Evolutionary conservation across 768 basidiomycete genomes (phyloP).

Genomic region (Wakefieldia striispora): DNA sequence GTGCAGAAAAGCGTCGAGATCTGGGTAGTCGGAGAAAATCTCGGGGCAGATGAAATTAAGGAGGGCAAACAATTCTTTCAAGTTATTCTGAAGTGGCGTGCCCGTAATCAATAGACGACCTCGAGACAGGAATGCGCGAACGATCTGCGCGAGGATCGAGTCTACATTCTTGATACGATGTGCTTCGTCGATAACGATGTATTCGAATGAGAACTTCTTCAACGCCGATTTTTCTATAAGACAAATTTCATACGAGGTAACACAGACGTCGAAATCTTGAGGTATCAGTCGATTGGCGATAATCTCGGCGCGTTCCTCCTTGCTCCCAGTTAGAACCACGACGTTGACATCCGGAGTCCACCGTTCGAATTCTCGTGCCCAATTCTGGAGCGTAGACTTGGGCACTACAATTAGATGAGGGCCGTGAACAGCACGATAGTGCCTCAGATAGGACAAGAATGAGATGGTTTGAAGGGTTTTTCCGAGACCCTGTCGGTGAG

Average conservation of each 20-base stretch:
- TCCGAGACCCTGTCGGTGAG: slow-evolving; percentile 74
- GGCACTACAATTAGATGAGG: slow-evolving; percentile 81
- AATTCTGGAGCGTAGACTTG: slow-evolving; percentile 98
- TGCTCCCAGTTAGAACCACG: slow-evolving; percentile 78
- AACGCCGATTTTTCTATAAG: slow-evolving; percentile 91
- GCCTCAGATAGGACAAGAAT: slow-evolving; percentile 90
- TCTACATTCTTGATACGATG: slow-evolving; percentile 99
- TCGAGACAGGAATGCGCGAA: slow-evolving; percentile 83
- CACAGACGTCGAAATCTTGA: slow-evolving; percentile 89
- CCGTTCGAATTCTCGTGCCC: slow-evolving; percentile 86
- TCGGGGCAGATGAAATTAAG: slow-evolving; percentile 97
- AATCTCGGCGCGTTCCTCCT: slow-evolving; percentile 84
- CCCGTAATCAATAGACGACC: slow-evolving; percentile 94
- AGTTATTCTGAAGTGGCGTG: slow-evolving; percentile 93
- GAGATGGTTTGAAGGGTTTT: slow-evolving; percentile 98
- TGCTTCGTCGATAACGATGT: slow-evolving; percentile 97
- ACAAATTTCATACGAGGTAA: slow-evolving; percentile 97
- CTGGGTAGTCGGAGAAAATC: slow-evolving; percentile 87
- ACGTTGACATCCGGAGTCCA: slow-evolving; percentile 92
- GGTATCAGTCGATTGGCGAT: slow-evolving; percentile 77
- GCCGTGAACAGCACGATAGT: slow-evolving; percentile 25
- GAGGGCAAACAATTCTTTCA: slow-evolving; percentile 91
- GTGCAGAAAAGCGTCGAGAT: slow-evolving; percentile 92
- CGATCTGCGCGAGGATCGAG: slow-evolving; percentile 92
- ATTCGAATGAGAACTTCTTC: slow-evolving; percentile 95